Evolutionary conservation across 306 rosid species (phyloP).

Genomic region (Quercus bicolor): DNA sequence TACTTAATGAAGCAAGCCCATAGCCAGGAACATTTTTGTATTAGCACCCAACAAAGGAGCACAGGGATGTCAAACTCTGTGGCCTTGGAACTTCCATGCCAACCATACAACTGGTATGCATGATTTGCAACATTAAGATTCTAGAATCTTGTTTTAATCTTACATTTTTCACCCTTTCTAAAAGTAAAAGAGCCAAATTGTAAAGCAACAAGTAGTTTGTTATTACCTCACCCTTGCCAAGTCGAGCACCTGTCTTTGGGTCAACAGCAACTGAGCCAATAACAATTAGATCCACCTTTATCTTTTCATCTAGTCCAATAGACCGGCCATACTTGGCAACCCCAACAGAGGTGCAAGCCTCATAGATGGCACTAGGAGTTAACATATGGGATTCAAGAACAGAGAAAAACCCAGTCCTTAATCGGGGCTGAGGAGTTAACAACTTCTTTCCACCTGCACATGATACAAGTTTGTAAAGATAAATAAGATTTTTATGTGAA

Average conservation of each 20-base stretch:
- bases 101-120: too few species aligned
- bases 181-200: too few species aligned
- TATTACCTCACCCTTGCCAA: conserved; percentile 92
- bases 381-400: conserved; percentile 50
- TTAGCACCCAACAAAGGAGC: too few species aligned
- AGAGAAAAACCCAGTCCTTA: conserved; percentile 92
- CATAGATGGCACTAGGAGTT: conserved; percentile 45
- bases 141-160: too few species aligned
- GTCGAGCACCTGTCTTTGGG: conserved; percentile 83
- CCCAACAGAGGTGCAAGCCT: conserved; percentile 79
- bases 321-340: conserved; percentile 78
- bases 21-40: too few species aligned
- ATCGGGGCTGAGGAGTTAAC: conserved; percentile 87
- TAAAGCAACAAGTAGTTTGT: background rate
- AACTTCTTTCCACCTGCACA: conserved; percentile 69
- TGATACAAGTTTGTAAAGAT: too few species aligned
- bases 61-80: too few species aligned
- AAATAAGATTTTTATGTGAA: too few species aligned
- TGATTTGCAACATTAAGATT: too few species aligned
- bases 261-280: conserved; percentile 94
- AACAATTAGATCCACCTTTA: conserved; percentile 79
- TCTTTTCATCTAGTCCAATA: conserved; percentile 77
- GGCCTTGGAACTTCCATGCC: too few species aligned
- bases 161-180: too few species aligned
- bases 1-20: too few species aligned